Conservation (phyloP, 106 monocot genomes). For the Phalaenopsis aphrodite region DNA sequence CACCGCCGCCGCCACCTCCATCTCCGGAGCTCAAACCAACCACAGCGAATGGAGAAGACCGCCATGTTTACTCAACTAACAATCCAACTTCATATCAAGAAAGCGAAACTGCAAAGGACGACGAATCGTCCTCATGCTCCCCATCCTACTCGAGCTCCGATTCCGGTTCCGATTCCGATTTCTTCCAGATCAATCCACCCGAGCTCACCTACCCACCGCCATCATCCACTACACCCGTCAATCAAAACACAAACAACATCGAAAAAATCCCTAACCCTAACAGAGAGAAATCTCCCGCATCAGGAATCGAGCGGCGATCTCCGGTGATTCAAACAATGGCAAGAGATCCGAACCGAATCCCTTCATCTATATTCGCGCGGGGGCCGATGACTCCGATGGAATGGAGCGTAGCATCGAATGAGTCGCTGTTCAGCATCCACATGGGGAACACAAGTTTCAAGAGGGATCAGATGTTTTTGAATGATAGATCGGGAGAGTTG, state of each 20-base stretch:
- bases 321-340: slow-evolving; percentile 24
- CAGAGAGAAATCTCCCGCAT: background rate
- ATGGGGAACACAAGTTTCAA: slow-evolving; percentile 38
- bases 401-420: slow-evolving; percentile 85
- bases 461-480: slow-evolving; percentile 18
- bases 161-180: slow-evolving; percentile 16
- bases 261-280: background rate
- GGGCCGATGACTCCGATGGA: slow-evolving; percentile 39
- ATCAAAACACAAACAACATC: background rate
- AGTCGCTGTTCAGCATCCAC: slow-evolving; percentile 79
- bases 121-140: background rate
- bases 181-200: slow-evolving; percentile 20
- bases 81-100: background rate
- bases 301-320: slow-evolving; percentile 8
- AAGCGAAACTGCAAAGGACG: too few relatives aligned
- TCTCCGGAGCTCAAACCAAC: background rate
- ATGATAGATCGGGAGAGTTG: slow-evolving; percentile 16
- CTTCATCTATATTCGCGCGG: slow-evolving; percentile 49
- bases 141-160: background rate
- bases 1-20: background rate
- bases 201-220: background rate
- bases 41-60: background rate
- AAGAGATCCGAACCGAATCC: slow-evolving; percentile 66
- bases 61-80: background rate
- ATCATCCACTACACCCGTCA: background rate